Percentiles rank a stretch among this genome's conserved stretches.
phyloP scores from a whole-genome alignment of 352 stramenopile species.

The Elongisporangium anandrum region DNA sequence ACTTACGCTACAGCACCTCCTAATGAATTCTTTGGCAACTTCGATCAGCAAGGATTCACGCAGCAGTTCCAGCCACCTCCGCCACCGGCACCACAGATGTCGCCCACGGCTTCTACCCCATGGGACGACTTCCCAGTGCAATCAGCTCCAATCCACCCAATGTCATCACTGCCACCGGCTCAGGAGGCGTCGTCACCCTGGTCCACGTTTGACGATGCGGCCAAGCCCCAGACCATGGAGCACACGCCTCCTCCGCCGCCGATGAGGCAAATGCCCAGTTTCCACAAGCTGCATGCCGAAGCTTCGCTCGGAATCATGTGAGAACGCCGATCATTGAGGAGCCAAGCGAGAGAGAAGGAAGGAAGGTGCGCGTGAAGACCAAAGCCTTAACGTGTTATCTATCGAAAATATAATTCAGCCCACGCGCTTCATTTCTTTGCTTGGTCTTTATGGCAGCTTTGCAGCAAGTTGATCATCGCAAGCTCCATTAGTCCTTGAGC shows the following conservation, averaged over 20 bases:
- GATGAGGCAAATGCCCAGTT: background rate
- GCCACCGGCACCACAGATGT: conserved; percentile 4
- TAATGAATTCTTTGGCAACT: background rate
- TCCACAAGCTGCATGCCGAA: background rate
- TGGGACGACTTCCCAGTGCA: conserved; percentile 38
- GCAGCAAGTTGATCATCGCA: too few relatives aligned
- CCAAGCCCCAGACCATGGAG: background rate
- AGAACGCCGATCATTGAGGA: background rate
- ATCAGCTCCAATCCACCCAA: conserved; percentile 8
- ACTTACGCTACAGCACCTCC: background rate
- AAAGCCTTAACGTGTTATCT: background rate
- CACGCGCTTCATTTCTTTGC: background rate
- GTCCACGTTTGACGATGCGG: background rate
- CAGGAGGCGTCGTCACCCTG: background rate
- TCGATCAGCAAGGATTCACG: background rate
- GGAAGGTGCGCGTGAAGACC: background rate
- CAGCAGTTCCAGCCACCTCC: background rate
- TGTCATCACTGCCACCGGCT: background rate
- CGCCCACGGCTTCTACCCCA: conserved; percentile 13
- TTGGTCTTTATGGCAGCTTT: background rate
- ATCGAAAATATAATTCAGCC: background rate
- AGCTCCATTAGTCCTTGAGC: conserved; percentile 4
- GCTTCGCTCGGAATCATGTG: background rate
- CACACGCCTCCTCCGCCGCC: background rate
- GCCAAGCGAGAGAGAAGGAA: background rate